These are phyloP conservation scores for Blastomyces silverae DNA, from an alignment of 2,329 filamentous ascomycete species.

Conservation along the genomic window DNA sequence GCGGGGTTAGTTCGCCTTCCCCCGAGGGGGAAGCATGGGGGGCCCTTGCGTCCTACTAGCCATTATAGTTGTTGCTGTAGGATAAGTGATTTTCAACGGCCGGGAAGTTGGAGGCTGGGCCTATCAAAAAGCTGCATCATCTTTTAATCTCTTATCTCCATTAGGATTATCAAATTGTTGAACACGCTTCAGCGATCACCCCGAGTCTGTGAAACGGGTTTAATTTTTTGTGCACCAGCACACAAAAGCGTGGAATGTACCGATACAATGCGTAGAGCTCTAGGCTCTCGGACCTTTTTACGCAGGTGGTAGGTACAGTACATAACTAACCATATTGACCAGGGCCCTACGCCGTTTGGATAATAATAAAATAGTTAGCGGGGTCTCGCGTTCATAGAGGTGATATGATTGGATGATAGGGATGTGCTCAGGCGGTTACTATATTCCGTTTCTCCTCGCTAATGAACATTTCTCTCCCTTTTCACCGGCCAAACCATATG, in stretches of 20 bases:
- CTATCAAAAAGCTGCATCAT: background rate
- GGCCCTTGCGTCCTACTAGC: background rate
- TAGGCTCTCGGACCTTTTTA: background rate
- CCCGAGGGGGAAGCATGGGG: background rate
- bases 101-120: background rate
- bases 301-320: background rate
- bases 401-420: background rate
- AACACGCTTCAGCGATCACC: background rate
- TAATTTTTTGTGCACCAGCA: background rate
- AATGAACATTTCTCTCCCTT: background rate
- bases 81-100: background rate
- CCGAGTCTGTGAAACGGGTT: background rate
- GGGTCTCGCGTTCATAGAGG: background rate
- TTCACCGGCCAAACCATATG: background rate
- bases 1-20: background rate
- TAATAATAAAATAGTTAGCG: background rate
- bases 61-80: background rate
- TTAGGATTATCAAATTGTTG: slow-evolving; percentile 9
- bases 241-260: slow-evolving; percentile 11
- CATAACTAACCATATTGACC: background rate
- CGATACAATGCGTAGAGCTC: background rate
- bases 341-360: background rate
- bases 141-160: slow-evolving; percentile 7
- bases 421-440: background rate
- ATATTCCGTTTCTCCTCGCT: background rate